Evolutionary conservation across 768 basidiomycete genomes (phyloP).

Genomic region (Tricholoma sp.): DNA sequence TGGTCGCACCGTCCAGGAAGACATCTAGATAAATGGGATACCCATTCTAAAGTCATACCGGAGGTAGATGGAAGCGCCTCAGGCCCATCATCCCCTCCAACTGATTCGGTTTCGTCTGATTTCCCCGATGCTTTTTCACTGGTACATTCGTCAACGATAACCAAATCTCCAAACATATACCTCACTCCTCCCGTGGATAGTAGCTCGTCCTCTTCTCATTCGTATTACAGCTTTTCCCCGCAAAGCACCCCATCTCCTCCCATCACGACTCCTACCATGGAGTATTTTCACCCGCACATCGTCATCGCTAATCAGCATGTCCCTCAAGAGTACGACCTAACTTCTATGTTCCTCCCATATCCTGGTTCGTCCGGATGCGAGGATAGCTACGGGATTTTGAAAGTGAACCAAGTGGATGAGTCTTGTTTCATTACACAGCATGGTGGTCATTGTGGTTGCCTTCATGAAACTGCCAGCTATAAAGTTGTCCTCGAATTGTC

Average conservation of each 20-base stretch:
- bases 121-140: not conserved
- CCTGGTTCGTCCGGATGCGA: slow-evolving; percentile 23
- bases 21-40: slow-evolving; percentile 22
- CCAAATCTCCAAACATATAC: slow-evolving; percentile 15
- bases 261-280: slow-evolving; percentile 44
- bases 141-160: slow-evolving; percentile 10
- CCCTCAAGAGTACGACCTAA: slow-evolving; percentile 35
- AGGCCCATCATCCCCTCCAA: slow-evolving; percentile 24
- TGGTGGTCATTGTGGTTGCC: slow-evolving; percentile 49
- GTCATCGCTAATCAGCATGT: slow-evolving; percentile 21
- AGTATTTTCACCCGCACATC: slow-evolving; percentile 29
- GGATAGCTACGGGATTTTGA: slow-evolving; percentile 15
- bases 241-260: slow-evolving; percentile 34
- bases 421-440: slow-evolving; percentile 24
- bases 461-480: slow-evolving; percentile 50
- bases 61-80: slow-evolving; percentile 18
- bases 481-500: slow-evolving; percentile 62
- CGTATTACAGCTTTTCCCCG: slow-evolving; percentile 25
- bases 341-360: slow-evolving; percentile 36
- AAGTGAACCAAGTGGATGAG: slow-evolving; percentile 17
- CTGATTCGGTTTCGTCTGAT: slow-evolving; percentile 26
- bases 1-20: slow-evolving; percentile 45
- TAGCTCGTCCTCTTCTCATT: slow-evolving; percentile 25
- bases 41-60: slow-evolving; percentile 15
- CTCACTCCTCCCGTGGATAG: slow-evolving; percentile 15